Conservation (phyloP, 2,329 filamentous ascomycete genomes). For the Calonectria crousiana region DNA sequence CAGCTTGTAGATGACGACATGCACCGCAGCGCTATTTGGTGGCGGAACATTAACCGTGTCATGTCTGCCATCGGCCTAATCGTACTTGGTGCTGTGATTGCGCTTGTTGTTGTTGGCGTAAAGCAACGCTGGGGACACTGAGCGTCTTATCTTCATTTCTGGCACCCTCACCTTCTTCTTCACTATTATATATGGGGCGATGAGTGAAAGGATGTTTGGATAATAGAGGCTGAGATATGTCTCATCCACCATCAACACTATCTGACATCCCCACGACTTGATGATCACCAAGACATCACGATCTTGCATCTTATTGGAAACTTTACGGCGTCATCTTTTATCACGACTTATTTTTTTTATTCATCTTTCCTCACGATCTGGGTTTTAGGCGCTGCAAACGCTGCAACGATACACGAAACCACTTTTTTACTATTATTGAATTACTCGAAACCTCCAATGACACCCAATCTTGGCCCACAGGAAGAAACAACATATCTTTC, state of each 20-base stretch:
- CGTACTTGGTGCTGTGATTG: conserved; percentile 64
- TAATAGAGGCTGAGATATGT: conserved; percentile 21
- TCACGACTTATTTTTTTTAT: conserved; percentile 12
- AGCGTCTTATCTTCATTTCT: neutral
- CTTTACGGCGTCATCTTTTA: conserved; percentile 3
- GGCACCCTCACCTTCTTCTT: neutral
- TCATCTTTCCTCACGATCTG: conserved; percentile 11
- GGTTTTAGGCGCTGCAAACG: conserved; percentile 8
- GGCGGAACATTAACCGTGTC: conserved; percentile 69
- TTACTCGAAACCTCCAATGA: conserved; percentile 31
- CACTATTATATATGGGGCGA: conserved; percentile 25
- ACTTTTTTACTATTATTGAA: neutral
- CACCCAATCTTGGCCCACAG: neutral
- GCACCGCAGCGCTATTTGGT: conserved; percentile 68
- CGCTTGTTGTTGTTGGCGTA: conserved; percentile 65
- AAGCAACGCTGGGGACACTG: conserved; percentile 59
- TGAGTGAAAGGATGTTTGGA: conserved; percentile 33
- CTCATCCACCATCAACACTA: conserved; percentile 25
- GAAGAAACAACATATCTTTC: conserved; percentile 20
- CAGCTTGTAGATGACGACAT: conserved; percentile 57
- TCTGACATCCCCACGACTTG: conserved; percentile 42
- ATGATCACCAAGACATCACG: conserved; percentile 41
- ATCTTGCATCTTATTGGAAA: conserved; percentile 25
- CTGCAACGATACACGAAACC: conserved; percentile 18
- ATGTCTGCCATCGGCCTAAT: conserved; percentile 70